Evolutionary conservation across 306 rosid genomes (phyloP), one percentile per base, ranked within the genome.

Genomic region (Astragalus glycyphyllos): DNA sequence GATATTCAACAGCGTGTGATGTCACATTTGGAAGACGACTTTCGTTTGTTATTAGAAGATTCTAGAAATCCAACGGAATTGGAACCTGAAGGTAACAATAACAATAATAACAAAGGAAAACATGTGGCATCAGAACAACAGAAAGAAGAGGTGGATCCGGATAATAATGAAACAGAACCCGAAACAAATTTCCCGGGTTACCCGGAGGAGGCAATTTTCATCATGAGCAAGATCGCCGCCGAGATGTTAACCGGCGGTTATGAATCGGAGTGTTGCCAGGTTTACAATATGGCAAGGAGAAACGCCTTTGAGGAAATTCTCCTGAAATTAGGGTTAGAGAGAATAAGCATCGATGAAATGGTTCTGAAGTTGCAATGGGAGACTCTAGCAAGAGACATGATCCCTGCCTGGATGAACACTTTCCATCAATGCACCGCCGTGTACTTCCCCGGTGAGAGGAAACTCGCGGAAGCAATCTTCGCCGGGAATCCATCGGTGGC

Each of bases 11-110:
- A 88, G 64, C 80, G 86, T 51, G 75, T 72, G 5, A 79, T 89
- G 84, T 23, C 88, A 9, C 75, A 67, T 84, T 73, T 92, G 65
- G 96, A 92, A 63, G 96, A 92, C 9, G 91, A 86, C 20, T 87
- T 92, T 72, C 75, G 91, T 1, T 4, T 73, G 11, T 67, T 89
- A 11, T 54, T 89, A 7, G 97, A 91, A 73, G 91, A 87, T 63
- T 81, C 71, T 1, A 78, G 47, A 79, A 59, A 0, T 0, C 59
- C 41, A 5, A 37, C 13, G 0, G 84, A 88, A 34, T 15, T 69
- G n/a, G 81, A 78, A n/a, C 42, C 75, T 2, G 53, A 58, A 8
- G 75, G 2, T 8, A 7, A 53, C 10, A 72, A 59, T 0, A 26
- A 62, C 3, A n/a, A 69, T 6, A 15, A 15, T 4, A 6, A 60